Conservation (phyloP, 2,329 filamentous ascomycete species). For the Tolypocladium endophyticum region DNA sequence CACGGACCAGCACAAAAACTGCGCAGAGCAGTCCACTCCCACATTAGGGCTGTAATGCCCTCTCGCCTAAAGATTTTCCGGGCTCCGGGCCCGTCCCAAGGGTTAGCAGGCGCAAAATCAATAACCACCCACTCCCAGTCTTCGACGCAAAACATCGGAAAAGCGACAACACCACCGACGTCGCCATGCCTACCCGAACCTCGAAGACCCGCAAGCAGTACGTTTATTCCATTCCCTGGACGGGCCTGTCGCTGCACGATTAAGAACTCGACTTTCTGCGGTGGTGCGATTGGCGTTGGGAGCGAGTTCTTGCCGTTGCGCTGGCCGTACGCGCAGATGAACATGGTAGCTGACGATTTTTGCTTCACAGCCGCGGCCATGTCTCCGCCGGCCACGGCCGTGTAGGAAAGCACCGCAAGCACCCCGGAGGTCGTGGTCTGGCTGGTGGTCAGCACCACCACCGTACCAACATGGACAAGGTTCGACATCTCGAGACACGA, state of each 20-base stretch:
- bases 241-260: slow-evolving; percentile 2
- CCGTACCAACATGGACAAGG: slow-evolving; percentile 56
- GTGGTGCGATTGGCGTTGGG: background rate
- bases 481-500: slow-evolving; percentile 43
- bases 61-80: slow-evolving; percentile 27
- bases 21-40: slow-evolving; percentile 4
- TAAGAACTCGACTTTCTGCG: background rate
- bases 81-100: slow-evolving; percentile 11
- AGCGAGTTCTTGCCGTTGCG: background rate
- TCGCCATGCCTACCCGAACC: slow-evolving; percentile 63
- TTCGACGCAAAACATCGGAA: slow-evolving; percentile 25
- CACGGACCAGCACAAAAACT: slow-evolving; percentile 1
- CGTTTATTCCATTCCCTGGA: slow-evolving; percentile 25
- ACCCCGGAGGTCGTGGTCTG: slow-evolving; percentile 70
- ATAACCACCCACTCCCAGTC: slow-evolving; percentile 25
- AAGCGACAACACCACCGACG: slow-evolving; percentile 34
- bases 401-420: slow-evolving; percentile 98
- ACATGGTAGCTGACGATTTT: slow-evolving; percentile 10
- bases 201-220: slow-evolving; percentile 73
- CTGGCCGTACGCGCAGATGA: background rate
- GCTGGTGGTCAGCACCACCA: slow-evolving; percentile 97
- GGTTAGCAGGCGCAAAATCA: slow-evolving; percentile 25
- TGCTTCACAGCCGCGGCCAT: slow-evolving; percentile 69
- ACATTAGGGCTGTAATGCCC: slow-evolving; percentile 31
- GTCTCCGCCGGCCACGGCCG: slow-evolving; percentile 97